These are phyloP conservation scores for Pulveroboletus sp. DNA, from an alignment of 768 basidiomycete genomes.

Conservation along the genomic window DNA sequence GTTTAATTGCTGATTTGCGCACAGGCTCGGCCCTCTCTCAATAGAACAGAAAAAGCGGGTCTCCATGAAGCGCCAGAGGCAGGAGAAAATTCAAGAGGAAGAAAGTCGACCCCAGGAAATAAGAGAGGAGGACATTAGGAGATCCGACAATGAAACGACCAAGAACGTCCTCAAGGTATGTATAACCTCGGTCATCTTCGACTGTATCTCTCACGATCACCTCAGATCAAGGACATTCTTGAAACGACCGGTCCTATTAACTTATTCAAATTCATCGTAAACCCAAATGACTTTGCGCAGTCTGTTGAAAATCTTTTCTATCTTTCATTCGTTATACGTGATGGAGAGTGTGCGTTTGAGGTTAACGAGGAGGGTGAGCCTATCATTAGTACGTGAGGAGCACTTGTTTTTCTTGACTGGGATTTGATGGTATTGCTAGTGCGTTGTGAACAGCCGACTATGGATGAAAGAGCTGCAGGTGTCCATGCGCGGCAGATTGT, in stretches of 20 bases:
- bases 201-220: neutral
- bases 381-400: conserved; percentile 55
- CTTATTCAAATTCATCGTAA: conserved; percentile 82
- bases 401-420: neutral
- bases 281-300: conserved; percentile 87
- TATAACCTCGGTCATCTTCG: neutral
- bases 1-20: conserved; percentile 13
- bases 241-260: conserved; percentile 52
- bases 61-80: conserved; percentile 53
- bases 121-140: conserved; percentile 74
- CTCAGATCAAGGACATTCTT: conserved; percentile 61
- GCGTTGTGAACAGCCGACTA: conserved; percentile 57
- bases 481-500: conserved; percentile 81
- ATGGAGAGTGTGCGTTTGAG: conserved; percentile 76
- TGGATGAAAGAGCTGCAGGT: conserved; percentile 59
- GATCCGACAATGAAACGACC: conserved; percentile 84
- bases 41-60: conserved; percentile 79
- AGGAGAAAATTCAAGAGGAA: conserved; percentile 69
- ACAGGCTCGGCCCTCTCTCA: conserved; percentile 87
- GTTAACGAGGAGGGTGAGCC: conserved; percentile 65
- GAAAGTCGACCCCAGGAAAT: conserved; percentile 74
- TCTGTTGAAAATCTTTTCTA: conserved; percentile 97
- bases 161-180: conserved; percentile 76
- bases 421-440: conserved; percentile 34
- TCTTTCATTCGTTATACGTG: conserved; percentile 85